A percentile compares a stretch with the other conserved stretches of the same genome.
Evolutionary conservation across 768 basidiomycete species (phyloP).

Genomic region (Mycena crocata): DNA sequence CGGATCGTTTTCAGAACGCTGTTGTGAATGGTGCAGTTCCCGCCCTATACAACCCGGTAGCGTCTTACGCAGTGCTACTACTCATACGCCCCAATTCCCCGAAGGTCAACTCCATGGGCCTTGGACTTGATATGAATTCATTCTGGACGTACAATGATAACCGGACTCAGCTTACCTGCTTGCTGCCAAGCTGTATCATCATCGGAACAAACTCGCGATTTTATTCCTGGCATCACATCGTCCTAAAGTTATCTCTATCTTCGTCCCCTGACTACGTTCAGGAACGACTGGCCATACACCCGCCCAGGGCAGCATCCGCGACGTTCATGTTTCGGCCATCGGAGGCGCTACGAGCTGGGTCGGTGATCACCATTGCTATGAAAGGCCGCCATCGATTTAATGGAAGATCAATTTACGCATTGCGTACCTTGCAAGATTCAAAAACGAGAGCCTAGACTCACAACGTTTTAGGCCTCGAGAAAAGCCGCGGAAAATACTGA

Average conservation of each 20-base stretch:
- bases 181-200: too few species aligned
- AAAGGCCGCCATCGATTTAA: too few species aligned
- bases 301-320: neutral
- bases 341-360: too few species aligned
- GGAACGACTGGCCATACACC: neutral
- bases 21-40: too few species aligned
- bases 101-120: neutral
- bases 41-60: too few species aligned
- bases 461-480: neutral
- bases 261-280: conserved; percentile 1
- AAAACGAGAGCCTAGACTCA: neutral
- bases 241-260: neutral
- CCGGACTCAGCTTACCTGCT: neutral
- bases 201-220: too few species aligned
- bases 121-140: conserved; percentile 18
- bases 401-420: neutral
- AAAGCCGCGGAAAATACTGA: conserved; percentile 6
- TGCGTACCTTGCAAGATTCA: neutral
- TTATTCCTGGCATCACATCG: neutral
- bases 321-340: conserved; percentile 1
- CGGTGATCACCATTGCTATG: neutral
- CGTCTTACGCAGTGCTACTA: too few species aligned
- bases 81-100: too few species aligned
- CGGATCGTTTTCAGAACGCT: too few species aligned
- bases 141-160: conserved; percentile 4